Evolutionary conservation across 805 yeast genomes (phyloP), one percentile per base, ranked within the genome.

Genomic region (Metschnikowia cerradonensis): DNA sequence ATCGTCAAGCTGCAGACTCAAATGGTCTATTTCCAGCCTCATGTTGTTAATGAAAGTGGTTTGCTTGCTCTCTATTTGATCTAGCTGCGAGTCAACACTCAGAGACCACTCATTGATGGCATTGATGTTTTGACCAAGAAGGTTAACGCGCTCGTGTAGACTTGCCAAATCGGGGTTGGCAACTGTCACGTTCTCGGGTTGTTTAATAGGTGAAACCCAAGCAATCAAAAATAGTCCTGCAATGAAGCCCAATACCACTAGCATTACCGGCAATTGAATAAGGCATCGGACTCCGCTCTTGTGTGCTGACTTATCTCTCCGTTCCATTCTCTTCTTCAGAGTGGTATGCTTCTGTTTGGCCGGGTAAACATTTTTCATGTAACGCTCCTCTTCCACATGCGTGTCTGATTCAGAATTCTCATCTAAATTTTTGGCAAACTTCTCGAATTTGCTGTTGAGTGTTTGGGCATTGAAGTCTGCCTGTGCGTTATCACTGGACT

Each of bases 11-110:
- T 50, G 48, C 6, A 26, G 40, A 17, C 51, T 59, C 6, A 66
- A 47, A 3, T 38, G 31, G 11, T 59, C 65, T 34, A 66, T 55
- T 35, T 61, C 61, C 2, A 46, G 33, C 22, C 50, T 49, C n/a
- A 61, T n/a, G 17, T 46, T 44, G 2, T 44, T 35, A n/a, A 54
- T 40, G 30, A 62, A 43, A 8, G 57, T 39, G 6, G 57, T 57
- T 31, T 57, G 57, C 32, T 58, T 60, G 4, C 53, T 22, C n/a
- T 59, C 59, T 2, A 62, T 26, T 15, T 50, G 47, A 23, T 61
- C 66, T 32, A 62, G 62, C 31, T 57, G 60, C 17, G 50, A 49
- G 15, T 59, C 55, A 10, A 66, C 47, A 2, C 56, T 55, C 15
- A 33, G 40, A 2, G 65, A 51, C 6, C 59, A 40, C 8, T 58